Base-by-base conservation (phyloP, 2,329 filamentous ascomycete species). In the Colletotrichum sansevieriae region DNA sequence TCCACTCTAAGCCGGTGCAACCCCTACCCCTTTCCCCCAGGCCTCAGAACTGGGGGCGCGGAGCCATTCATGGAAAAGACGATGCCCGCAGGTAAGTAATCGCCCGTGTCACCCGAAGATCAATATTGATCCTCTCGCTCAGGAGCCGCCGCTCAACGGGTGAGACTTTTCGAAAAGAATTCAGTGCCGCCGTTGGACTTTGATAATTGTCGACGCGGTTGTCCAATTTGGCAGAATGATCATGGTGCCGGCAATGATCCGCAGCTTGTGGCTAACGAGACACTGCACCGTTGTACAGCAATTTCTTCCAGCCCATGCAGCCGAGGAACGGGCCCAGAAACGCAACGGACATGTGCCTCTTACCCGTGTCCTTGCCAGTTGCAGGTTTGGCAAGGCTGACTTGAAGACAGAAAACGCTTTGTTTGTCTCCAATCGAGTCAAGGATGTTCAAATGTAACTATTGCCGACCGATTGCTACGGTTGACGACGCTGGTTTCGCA, bases 1-100 rank as follows among this genome's bases (percentile, higher is more conserved):
- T 22, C 29, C 8, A n/a, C 8, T 20, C 18, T 9, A 46, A 46
- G 6, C 15, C 43, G 15, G n/a, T 13, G 13, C 13, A 13, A 18
- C 18, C 10, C 12, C 37, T 5, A 6, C 7, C 7, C 25, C 25
- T 5, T 6, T 5, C 25, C 29, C 29, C 29, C 29, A 9, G 13
- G 59, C 22, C 65, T 35, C 18, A 43, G 62, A 15, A 12, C 9
- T 12, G 54, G 22, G 6, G 22, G 5, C 43, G 12, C 7, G 6
- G 7, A 12, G 10, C 55, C 25, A 66, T 68, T 68, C 22, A 51
- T 57, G 67, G 64, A 58, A 68, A 51, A 33, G 51, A 58, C 22
- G 18, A 25, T n/a, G 9, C 35, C 39, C 37, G 12, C 55, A 22
- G 35, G 12, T 39, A n/a, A 13, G 29, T 59, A 54, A 39, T 37